Base-by-base conservation (phyloP, 2,329 filamentous ascomycete genomes). In the Colletotrichum cereale region DNA sequence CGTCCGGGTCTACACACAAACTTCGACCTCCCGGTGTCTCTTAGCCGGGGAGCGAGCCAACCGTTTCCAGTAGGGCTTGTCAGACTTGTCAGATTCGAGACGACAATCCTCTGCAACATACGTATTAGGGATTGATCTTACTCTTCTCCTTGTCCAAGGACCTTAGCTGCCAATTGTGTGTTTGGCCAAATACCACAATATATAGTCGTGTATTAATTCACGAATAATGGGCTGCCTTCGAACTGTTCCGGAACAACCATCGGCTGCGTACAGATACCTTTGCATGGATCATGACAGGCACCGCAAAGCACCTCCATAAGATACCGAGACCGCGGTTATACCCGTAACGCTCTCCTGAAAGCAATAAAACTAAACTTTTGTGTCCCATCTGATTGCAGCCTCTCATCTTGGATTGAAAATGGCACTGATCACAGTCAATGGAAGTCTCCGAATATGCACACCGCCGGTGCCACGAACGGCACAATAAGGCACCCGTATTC, bases 251-350 rank as follows among this genome's bases (percentile, higher is more conserved):
- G 24, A 52, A 1, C 1, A 24, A 1, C 34, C 63, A 10, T 42
- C 7, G 18, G 26, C 48, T 8, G 56, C 69, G 12, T 65, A 58
- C 40, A 55, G n/a, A n/a, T n/a, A n/a, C n/a, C n/a, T n/a, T 75
- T 26, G 74, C 73, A 3, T 73, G 75, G 47, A 42, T 75, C 6
- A 71, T 55, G 16, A 73, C 73, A 3, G 75, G 74, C 48, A 6
- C 26, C n/a, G 26, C 52, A n/a, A 7, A 31, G 16, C 11, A 16
- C n/a, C 4, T 3, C 48, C 52, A 16, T 36, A 24, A 4, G 6
- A 24, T 18, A n/a, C 16, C 10, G 31, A 21, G 21, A 38, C 31
- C 14, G 18, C 14, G 16, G 10, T 18, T 21, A 7, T 8, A 16
- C 50, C 10, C 31, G 50, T 14, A 34, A 10, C 52, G 31, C 16